These are phyloP conservation scores for Sextonia rubra DNA, from an alignment of 164 flowering plant genomes.

Conservation along the genomic window DNA sequence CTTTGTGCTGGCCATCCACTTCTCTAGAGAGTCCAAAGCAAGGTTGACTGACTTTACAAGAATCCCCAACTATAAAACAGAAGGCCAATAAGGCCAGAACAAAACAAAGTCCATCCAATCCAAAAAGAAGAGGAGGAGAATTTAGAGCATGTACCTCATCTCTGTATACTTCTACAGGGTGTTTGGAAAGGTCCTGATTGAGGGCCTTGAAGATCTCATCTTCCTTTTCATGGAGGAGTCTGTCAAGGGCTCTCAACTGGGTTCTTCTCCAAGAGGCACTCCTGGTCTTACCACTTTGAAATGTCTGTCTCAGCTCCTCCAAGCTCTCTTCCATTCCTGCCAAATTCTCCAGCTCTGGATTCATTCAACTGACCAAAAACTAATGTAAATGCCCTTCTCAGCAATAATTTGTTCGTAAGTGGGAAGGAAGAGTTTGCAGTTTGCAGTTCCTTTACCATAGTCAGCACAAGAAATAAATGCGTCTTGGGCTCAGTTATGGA, in stretches of 20 bases:
- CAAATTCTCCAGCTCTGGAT: no score
- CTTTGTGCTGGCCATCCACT: slow-evolving; percentile 16
- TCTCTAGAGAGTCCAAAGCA: neutral
- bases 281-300: slow-evolving; percentile 51
- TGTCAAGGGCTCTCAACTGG: slow-evolving; percentile 51
- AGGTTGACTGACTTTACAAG: slow-evolving; percentile 1
- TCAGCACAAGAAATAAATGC: no score
- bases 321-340: slow-evolving; percentile 10
- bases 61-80: slow-evolving; percentile 8
- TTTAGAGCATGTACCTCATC: slow-evolving; percentile 51
- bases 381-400: no score
- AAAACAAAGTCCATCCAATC: neutral
- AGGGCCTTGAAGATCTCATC: slow-evolving; percentile 45
- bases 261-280: slow-evolving; percentile 54
- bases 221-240: slow-evolving; percentile 53
- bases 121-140: neutral
- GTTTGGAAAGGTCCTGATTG: slow-evolving; percentile 67
- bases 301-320: slow-evolving; percentile 45
- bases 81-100: neutral
- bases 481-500: no score
- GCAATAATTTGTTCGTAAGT: no score
- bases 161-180: slow-evolving; percentile 55
- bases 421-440: no score
- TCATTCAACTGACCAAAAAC: no score
- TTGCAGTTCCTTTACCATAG: no score